Base-by-base conservation (phyloP, 257 asterid species). In the Scutellaria minor region DNA sequence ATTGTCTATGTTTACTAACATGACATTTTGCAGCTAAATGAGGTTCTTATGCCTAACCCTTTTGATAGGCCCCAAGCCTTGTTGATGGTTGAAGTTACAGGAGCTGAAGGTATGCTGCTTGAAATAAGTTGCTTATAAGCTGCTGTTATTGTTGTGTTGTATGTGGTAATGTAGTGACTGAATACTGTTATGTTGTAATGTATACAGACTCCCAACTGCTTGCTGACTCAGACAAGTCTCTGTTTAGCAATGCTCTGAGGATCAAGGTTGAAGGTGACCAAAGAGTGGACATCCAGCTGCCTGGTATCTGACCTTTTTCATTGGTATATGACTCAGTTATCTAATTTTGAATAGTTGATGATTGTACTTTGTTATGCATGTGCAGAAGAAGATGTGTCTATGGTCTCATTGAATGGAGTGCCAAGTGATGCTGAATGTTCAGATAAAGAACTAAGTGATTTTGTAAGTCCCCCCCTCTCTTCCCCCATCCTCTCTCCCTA, bases 1-100 rank as follows among this genome's bases (percentile, higher is more conserved):
- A 48, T 59, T 68, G n/a, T 40, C 57, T 47, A 22, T 58, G 45
- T 44, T 35, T 58, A 41, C 67, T 60, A 39, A 69, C 70, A 58
- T 42, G 4, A 15, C 59, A 15, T 70, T 68, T 78, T 87, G 78
- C 87, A 95, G 99, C 85, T 95, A 72, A 90, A 92, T 58, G 88
- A 92, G 83, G 95, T 95, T 72, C 93, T 95, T 13, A 41, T 55
- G 81, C 99, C 98, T 62, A 95, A 90, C 78, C 99, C 98, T 15
- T 95, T 95, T 69, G 84, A 92, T 84, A 85, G 90, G 82, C 99
- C 99, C 41, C 88, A 72, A 77, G 87, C 97, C 81, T 78, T 88
- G 64, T 77, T 95, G 71, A 76, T 88, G 76, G 87, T 92, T 39
- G 98, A 92, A 84, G 91, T 92, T 73, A 55, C 90, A 6, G 97